Conservation (phyloP, 495 filamentous ascomycete genomes). For the Neurospora sp. region DNA sequence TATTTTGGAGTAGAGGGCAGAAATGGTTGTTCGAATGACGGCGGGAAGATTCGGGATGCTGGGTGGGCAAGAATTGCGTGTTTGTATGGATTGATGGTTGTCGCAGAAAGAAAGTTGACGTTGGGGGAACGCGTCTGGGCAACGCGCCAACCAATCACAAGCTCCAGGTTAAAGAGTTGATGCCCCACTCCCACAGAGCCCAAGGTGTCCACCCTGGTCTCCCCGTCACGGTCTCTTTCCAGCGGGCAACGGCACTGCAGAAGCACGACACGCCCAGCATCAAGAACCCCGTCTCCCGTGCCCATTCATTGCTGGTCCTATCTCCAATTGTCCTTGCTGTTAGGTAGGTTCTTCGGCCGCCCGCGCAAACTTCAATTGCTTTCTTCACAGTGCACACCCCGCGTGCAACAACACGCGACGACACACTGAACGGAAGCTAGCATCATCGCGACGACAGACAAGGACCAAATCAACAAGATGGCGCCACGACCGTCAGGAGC, state of each 20-base stretch:
- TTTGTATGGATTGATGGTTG: not conserved
- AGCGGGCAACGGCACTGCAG: not conserved
- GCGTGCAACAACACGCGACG: not conserved
- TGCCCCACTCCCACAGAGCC: not conserved
- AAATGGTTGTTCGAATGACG: not conserved
- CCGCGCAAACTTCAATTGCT: not conserved
- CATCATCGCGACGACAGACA: not conserved
- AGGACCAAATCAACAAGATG: slow-evolving; percentile 12
- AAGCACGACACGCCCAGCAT: not conserved
- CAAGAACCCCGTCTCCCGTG: not conserved
- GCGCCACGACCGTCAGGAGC: slow-evolving; percentile 24
- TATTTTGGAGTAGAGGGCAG: not conserved
- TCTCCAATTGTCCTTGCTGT: not conserved
- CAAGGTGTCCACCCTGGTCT: not conserved
- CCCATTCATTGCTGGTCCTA: not conserved
- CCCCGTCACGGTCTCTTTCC: not conserved
- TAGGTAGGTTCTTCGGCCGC: not conserved
- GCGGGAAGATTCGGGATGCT: not conserved
- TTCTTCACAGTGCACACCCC: not conserved
- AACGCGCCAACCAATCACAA: slow-evolving; percentile 7
- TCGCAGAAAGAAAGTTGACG: not conserved
- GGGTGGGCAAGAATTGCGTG: not conserved
- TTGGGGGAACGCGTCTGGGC: slow-evolving; percentile 1
- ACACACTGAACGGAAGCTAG: not conserved
- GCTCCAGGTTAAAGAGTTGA: not conserved